Conservation (phyloP, 2,329 filamentous ascomycete genomes). For the Colletotrichum limetticola region DNA sequence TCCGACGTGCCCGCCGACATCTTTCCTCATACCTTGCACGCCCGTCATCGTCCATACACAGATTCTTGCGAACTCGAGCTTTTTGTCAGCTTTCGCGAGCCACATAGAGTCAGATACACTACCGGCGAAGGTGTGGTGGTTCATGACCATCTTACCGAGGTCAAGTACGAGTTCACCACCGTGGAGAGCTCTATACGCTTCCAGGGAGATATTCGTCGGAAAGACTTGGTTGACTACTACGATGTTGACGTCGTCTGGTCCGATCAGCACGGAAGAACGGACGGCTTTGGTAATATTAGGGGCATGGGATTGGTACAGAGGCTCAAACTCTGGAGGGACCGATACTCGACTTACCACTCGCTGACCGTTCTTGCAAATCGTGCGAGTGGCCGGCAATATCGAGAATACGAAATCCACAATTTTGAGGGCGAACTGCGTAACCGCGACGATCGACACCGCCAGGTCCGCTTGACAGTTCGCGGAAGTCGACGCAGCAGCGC, state of each 20-base stretch:
- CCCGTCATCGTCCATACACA: conserved; percentile 61
- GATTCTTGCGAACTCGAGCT: conserved; percentile 62
- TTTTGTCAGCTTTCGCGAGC: conserved; percentile 58
- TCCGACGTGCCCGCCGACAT: conserved; percentile 56
- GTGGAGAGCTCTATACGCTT: conserved; percentile 59
- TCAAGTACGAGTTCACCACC: conserved; percentile 63
- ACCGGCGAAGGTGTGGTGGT: conserved; percentile 57
- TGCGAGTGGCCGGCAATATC: conserved; percentile 53
- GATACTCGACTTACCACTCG: conserved; percentile 58
- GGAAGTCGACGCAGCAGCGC: conserved; percentile 54
- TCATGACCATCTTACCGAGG: conserved; percentile 59
- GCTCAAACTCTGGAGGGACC: conserved; percentile 63
- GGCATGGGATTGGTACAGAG: conserved; percentile 63
- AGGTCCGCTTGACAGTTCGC: conserved; percentile 54
- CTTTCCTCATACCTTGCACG: conserved; percentile 61
- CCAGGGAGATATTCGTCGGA: conserved; percentile 59
- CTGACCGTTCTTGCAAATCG: conserved; percentile 60
- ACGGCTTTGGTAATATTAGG: conserved; percentile 60
- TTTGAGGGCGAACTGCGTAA: conserved; percentile 60
- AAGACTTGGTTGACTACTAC: conserved; percentile 61
- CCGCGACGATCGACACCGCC: conserved; percentile 57
- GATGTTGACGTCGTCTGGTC: conserved; percentile 65
- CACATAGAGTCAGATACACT: conserved; percentile 60
- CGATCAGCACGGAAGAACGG: conserved; percentile 59
- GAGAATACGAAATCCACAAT: conserved; percentile 58